Base-by-base conservation (phyloP, 2,329 filamentous ascomycete genomes). In the Talaromyces piceae region DNA sequence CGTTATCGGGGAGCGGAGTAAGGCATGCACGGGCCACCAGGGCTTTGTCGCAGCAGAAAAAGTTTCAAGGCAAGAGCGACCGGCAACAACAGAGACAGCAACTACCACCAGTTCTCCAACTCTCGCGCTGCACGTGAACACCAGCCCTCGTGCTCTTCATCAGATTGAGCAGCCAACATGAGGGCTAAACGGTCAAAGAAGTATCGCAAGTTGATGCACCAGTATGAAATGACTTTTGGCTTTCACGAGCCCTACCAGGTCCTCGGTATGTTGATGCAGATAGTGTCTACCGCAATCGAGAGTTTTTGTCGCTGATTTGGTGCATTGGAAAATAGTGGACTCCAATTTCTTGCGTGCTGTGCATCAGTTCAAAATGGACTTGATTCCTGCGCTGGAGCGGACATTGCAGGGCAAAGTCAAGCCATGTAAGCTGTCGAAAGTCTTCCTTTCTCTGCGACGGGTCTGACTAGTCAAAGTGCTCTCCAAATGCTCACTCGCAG, bases 231-330 rank as follows among this genome's bases (percentile, higher is more conserved):
- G 68, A 84, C 83, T 54, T 96, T 95, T 67, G 86, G 87, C 54
- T 96, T 96, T 69, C 88, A 91, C 60, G 87, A 93, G 72, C 90
- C 93, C 9, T 97, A 96, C 73, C 93, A 97, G 73, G 85, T 95
- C 47, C 75, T 95, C 41, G 76, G 82, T 86, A 55, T 41, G 47
- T 44, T 23, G 46, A 43, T 43, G 18, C 28, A 13, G 8, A 11
- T 6, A 8, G 26, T 9, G 18, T 11, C 9, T 4, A 22, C 23
- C 16, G 18, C 13, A 18, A n/a, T 31, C 13, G 73, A 52, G 74
- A n/a, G n/a, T n/a, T n/a, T 63, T 53, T 52, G 27, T 28, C 50
- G 53, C 43, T 47, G 27, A 54, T 47, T 49, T 49, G 44, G 49
- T 51, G 31, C 39, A 20, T 49, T 25, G 39, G n/a, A n/a, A n/a